phyloP scores from a whole-genome alignment of 495 filamentous ascomycete genomes.

The Bryoglossum gracile region DNA sequence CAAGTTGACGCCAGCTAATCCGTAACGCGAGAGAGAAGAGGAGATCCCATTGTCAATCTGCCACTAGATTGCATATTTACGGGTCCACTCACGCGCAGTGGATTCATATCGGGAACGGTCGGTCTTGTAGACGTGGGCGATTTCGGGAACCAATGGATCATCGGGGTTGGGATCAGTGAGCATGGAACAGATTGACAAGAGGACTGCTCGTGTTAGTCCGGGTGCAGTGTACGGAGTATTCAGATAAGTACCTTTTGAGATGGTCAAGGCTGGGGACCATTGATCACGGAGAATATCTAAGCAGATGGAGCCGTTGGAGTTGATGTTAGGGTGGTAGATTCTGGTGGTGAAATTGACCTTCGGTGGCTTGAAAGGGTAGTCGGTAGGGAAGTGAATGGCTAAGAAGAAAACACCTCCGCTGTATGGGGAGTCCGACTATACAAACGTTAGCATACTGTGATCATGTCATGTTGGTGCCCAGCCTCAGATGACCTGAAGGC shows the following conservation, averaged over 20 bases:
- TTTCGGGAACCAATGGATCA: slow-evolving; percentile 96
- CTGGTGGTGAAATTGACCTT: slow-evolving; percentile 99
- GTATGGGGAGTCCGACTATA: slow-evolving; percentile 83
- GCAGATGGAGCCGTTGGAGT: slow-evolving; percentile 98
- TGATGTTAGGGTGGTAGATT: slow-evolving; percentile 99
- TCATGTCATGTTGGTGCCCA: slow-evolving; percentile 13
- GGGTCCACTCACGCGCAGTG: slow-evolving; percentile 95
- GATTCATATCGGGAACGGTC: slow-evolving; percentile 92
- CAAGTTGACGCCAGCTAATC: slow-evolving; percentile 24
- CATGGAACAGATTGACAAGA: slow-evolving; percentile 99
- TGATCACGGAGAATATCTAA: slow-evolving; percentile 96
- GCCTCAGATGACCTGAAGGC: slow-evolving; percentile 6
- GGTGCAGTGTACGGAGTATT: not conserved
- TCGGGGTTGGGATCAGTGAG: slow-evolving; percentile 98
- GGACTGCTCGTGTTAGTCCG: slow-evolving; percentile 39
- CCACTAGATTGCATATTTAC: slow-evolving; percentile 88
- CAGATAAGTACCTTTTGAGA: slow-evolving; percentile 79
- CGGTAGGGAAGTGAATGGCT: slow-evolving; percentile 96
- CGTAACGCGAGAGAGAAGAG: slow-evolving; percentile 19
- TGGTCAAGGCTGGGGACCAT: slow-evolving; percentile 97
- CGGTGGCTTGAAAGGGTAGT: slow-evolving; percentile 99
- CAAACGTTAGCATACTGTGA: slow-evolving; percentile 26
- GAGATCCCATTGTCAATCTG: not conserved
- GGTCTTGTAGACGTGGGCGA: slow-evolving; percentile 99
- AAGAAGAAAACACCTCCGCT: slow-evolving; percentile 98